Conservation (phyloP, 2,329 filamentous ascomycete species). For the Didymella pinodella region DNA sequence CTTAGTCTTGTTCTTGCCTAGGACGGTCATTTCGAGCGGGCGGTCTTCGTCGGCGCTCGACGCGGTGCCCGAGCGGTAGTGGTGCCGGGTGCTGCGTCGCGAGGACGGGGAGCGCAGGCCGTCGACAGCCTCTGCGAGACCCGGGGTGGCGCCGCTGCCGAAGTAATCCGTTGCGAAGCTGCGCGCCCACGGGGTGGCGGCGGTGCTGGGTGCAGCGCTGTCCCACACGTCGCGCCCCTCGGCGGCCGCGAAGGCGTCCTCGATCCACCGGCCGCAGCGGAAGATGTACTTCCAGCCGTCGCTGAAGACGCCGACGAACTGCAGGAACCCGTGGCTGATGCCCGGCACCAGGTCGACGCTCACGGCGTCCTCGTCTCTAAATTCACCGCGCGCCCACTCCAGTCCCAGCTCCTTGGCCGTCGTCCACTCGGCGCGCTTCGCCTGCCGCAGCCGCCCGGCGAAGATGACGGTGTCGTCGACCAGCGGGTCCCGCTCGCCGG, state of each 20-base stretch:
- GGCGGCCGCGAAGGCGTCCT: slow-evolving; percentile 70
- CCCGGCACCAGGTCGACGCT: slow-evolving; percentile 88
- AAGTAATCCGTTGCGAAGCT: slow-evolving; percentile 82
- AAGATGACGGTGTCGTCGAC: slow-evolving; percentile 98
- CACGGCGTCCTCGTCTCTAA: slow-evolving; percentile 76
- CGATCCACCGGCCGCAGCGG: slow-evolving; percentile 81
- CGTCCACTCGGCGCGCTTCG: slow-evolving; percentile 68
- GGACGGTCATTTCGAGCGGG: slow-evolving; percentile 77
- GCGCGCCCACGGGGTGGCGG: slow-evolving; percentile 41
- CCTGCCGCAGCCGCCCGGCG: slow-evolving; percentile 83
- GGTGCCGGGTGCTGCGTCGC: slow-evolving; percentile 52
- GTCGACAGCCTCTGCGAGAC: slow-evolving; percentile 78
- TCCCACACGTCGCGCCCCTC: slow-evolving; percentile 23
- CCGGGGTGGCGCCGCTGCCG: slow-evolving; percentile 71
- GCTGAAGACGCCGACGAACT: slow-evolving; percentile 87
- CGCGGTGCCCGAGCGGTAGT: slow-evolving; percentile 61
- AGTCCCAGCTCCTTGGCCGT: slow-evolving; percentile 65
- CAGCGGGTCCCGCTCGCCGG: slow-evolving; percentile 91
- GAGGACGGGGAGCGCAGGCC: slow-evolving; percentile 49
- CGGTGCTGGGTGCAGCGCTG: slow-evolving; percentile 1
- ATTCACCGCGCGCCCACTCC: slow-evolving; percentile 61
- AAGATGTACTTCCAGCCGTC: slow-evolving; percentile 90
- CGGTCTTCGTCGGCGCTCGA: slow-evolving; percentile 80
- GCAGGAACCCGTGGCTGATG: slow-evolving; percentile 91
- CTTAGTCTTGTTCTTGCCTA: slow-evolving; percentile 34